A percentile compares a stretch with the other conserved stretches of the same genome.
Evolutionary conservation across 139 green algal species (phyloP).

Genomic region (Picochlorum sp.): DNA sequence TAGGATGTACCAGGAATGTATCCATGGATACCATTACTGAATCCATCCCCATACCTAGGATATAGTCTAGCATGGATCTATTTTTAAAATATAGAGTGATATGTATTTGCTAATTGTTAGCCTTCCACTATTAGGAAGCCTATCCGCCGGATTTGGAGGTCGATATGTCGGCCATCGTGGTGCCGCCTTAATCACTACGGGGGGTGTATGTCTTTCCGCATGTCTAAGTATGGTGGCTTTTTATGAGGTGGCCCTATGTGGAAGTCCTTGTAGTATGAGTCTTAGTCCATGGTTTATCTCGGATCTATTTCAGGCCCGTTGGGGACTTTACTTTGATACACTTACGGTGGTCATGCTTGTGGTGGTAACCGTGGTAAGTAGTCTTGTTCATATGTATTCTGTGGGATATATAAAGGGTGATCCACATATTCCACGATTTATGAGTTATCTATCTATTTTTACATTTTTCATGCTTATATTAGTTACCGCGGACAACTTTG

Average conservation of each 20-base stretch:
- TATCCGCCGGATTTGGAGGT: constrained; percentile 35
- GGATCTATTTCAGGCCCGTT: constrained; percentile 43
- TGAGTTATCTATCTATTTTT: constrained; percentile 48
- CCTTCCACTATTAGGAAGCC: constrained; percentile 42
- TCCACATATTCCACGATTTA: constrained; percentile 47
- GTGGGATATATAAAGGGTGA: constrained; percentile 45
- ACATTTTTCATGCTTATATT: constrained; percentile 49
- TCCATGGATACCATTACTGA: too few relatives aligned
- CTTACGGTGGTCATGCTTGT: constrained; percentile 47
- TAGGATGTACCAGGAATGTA: too few relatives aligned
- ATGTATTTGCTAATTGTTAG: constrained; percentile 45
- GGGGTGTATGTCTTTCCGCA: constrained; percentile 19
- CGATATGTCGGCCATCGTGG: constrained; percentile 38
- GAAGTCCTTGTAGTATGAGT: constrained; percentile 23
- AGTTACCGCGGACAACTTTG: constrained; percentile 43
- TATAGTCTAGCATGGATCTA: neutral
- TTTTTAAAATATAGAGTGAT: constrained; percentile 19
- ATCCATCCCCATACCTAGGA: too few relatives aligned
- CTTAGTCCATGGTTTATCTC: constrained; percentile 35
- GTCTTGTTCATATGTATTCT: constrained; percentile 53
- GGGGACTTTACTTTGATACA: constrained; percentile 54
- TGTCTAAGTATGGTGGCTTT: constrained; percentile 36
- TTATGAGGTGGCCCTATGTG: constrained; percentile 39
- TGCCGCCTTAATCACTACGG: constrained; percentile 29
- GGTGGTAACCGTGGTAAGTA: constrained; percentile 46